phyloP scores from a whole-genome alignment of 2,329 filamentous ascomycete species.

The Paraconiothyrium brasiliense region DNA sequence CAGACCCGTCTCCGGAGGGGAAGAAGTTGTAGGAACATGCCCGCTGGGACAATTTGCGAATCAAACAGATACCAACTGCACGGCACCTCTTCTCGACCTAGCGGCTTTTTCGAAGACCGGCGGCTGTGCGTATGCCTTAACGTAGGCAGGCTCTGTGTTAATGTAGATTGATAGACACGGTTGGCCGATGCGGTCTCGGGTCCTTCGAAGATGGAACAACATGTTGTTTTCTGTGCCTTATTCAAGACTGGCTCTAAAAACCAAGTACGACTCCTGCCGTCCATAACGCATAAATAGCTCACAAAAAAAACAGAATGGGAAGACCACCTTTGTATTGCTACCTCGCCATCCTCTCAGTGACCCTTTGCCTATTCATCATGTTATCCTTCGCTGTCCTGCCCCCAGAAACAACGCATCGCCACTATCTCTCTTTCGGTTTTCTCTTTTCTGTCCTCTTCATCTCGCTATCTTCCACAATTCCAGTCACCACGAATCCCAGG shows the following conservation, averaged over 20 bases:
- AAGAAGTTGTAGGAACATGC: slow-evolving; percentile 12
- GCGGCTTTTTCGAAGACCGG: slow-evolving; percentile 27
- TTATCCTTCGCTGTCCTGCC: slow-evolving; percentile 81
- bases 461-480: slow-evolving; percentile 86
- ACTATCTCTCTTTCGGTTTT: slow-evolving; percentile 86
- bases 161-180: slow-evolving; percentile 48
- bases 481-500: slow-evolving; percentile 74
- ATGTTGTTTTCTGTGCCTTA: slow-evolving; percentile 87
- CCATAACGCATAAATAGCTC: neutral
- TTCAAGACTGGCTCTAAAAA: slow-evolving; percentile 75
- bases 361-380: slow-evolving; percentile 77
- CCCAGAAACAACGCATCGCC: slow-evolving; percentile 82
- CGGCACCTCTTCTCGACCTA: slow-evolving; percentile 34
- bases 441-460: slow-evolving; percentile 75
- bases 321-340: slow-evolving; percentile 65
- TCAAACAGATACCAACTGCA: slow-evolving; percentile 26
- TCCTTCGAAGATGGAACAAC: slow-evolving; percentile 57
- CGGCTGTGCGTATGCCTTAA: slow-evolving; percentile 32
- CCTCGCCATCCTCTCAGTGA: slow-evolving; percentile 74
- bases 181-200: slow-evolving; percentile 60
- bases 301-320: slow-evolving; percentile 28
- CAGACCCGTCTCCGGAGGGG: neutral
- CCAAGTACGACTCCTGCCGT: slow-evolving; percentile 53
- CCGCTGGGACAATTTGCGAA: slow-evolving; percentile 27
- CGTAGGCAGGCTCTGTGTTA: neutral